A percentile compares a stretch with the other conserved stretches of the same genome.
These are phyloP conservation scores for Solanum hybrid DNA, from an alignment of 305 asterid species.

Conservation along the genomic window DNA sequence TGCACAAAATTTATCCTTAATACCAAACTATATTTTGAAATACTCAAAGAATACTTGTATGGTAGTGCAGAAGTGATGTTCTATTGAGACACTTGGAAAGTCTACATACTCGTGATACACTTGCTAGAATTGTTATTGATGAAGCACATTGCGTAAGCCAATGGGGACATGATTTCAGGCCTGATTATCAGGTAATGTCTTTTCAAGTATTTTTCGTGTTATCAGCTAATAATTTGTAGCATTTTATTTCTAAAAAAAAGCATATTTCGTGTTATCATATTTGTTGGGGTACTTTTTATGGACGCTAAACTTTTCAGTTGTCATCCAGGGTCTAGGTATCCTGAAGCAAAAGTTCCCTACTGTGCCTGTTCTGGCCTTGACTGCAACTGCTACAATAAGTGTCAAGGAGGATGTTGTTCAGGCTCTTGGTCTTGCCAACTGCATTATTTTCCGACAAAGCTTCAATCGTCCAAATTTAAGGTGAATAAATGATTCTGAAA, in stretches of 20 bases:
- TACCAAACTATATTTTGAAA: neutral
- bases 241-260: neutral
- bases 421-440: conserved; percentile 93
- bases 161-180: conserved; percentile 99
- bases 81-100: conserved; percentile 82
- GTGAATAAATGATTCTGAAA: conserved; percentile 27
- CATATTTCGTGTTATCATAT: neutral
- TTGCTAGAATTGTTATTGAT: conserved; percentile 93
- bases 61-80: conserved; percentile 76
- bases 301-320: conserved; percentile 19
- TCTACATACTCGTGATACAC: conserved; percentile 65
- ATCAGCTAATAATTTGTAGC: neutral
- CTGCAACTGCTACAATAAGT: conserved; percentile 94
- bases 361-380: conserved; percentile 88
- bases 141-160: conserved; percentile 99
- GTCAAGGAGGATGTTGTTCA: conserved; percentile 99
- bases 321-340: conserved; percentile 82
- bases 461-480: conserved; percentile 92
- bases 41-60: conserved; percentile 5
- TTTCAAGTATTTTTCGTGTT: conserved; percentile 12
- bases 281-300: conserved; percentile 4
- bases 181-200: conserved; percentile 87
- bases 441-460: conserved; percentile 92
- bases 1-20: neutral
- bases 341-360: conserved; percentile 86